Base-by-base conservation (phyloP, 768 basidiomycete species). In the Amanita rimosa region DNA sequence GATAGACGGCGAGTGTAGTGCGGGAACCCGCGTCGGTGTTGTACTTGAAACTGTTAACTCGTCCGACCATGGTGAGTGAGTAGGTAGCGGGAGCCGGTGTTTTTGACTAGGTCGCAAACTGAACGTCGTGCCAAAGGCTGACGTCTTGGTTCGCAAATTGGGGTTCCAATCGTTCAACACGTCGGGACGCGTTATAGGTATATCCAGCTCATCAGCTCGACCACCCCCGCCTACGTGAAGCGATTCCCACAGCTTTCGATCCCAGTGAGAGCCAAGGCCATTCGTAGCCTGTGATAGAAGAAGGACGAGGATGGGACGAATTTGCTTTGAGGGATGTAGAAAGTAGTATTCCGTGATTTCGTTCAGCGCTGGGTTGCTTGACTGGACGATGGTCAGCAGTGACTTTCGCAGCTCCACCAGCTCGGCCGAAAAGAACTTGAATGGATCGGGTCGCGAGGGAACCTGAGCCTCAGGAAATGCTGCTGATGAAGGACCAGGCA, bases 261-360 rank as follows among this genome's bases (percentile, higher is more conserved):
- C 59, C 74, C 81, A 92, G 19, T 73, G 66, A 0, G 69, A 64
- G 0, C 86, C 86, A 6, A 95, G 72, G 0, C 93, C 94, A 57
- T 95, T 96, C 21, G 92, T 95, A 1, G 94, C 93, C 53, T 84
- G 82, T 7, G 86, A 71, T 58, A 95, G 81, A 27, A 97, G 74
- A 11, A 97, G 75, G 14, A 96, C 82, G 48, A 97, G 75, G 48
- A 93, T 70, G 0, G 93, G 93, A 3, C 94, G 76, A 16, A 97
- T 73, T 57, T 95, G 90, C 62, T 97, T 96, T 4, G 91, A 90
- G 2, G 83, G 83, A 54, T 87, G 86, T 33, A 78, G 72, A 63
- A 96, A 96, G 69, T 97, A 96, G 65, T 97, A 95, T 53, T 89
- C 80, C 1, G 93, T 85, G 46, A 94, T 81, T 55, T 88, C 79